These are phyloP conservation scores for Penicillium freii DNA, from an alignment of 2,329 filamentous ascomycete genomes.

Conservation along the genomic window DNA sequence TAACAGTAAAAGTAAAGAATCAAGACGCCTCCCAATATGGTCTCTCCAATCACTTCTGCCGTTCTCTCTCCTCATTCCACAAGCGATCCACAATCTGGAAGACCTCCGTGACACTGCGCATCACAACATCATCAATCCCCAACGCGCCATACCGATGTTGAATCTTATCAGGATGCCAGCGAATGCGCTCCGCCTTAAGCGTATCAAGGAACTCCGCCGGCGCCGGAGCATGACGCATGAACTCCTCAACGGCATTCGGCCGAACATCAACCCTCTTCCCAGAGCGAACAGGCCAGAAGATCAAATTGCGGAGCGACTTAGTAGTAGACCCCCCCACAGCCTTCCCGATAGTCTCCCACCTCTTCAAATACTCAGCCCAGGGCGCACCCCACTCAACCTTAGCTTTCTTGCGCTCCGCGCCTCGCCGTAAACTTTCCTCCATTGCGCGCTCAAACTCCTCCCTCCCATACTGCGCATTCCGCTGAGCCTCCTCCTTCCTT, in stretches of 20 bases:
- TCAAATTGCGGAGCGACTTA: conserved; percentile 40
- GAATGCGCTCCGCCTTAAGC: conserved; percentile 80
- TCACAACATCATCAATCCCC: conserved; percentile 66
- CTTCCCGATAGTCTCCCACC: conserved; percentile 58
- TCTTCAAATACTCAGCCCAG: conserved; percentile 64
- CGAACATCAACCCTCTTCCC: conserved; percentile 58
- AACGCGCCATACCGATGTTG: conserved; percentile 78
- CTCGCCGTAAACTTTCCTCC: conserved; percentile 66
- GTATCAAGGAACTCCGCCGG: conserved; percentile 44
- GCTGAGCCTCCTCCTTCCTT: conserved; percentile 43
- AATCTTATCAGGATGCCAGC: conserved; percentile 98
- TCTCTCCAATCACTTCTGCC: conserved; percentile 5
- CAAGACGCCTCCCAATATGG: not conserved
- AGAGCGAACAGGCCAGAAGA: conserved; percentile 72
- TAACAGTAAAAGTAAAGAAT: not conserved
- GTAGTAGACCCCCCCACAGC: conserved; percentile 17
- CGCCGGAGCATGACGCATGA: conserved; percentile 60
- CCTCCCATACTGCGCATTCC: conserved; percentile 26
- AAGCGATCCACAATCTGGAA: conserved; percentile 87
- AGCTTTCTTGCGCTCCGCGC: conserved; percentile 57
- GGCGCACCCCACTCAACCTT: conserved; percentile 50
- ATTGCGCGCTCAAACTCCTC: conserved; percentile 59
- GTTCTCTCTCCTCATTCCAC: conserved; percentile 63
- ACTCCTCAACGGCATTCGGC: conserved; percentile 63
- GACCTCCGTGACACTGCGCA: conserved; percentile 79